These are phyloP conservation scores for Herpetospermum pedunculosum DNA, from an alignment of 306 rosid species.

Conservation along the genomic window DNA sequence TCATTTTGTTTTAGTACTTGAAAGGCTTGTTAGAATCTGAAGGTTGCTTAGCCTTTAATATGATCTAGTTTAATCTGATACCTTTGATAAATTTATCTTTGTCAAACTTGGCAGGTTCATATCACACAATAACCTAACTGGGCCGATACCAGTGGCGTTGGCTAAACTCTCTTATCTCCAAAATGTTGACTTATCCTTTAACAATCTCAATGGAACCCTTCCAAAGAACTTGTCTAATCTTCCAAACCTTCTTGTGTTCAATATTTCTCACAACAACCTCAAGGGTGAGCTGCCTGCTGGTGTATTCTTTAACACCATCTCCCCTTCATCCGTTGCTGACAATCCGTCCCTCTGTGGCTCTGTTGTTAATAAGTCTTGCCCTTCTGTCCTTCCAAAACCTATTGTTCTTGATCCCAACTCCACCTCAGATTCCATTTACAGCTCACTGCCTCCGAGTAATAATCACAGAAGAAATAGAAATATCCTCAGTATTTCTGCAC, in stretches of 20 bases:
- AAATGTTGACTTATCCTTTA: conserved; percentile 67
- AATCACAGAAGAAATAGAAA: conserved; percentile 73
- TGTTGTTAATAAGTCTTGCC: conserved; percentile 70
- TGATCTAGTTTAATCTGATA: background rate
- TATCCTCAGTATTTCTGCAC: conserved; percentile 90
- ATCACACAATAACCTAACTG: conserved; percentile 53
- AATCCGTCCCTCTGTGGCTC: conserved; percentile 90
- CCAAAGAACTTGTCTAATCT: conserved; percentile 87
- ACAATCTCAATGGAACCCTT: conserved; percentile 57
- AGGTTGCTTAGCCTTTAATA: background rate
- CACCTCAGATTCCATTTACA: conserved; percentile 35
- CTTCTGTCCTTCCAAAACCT: conserved; percentile 78
- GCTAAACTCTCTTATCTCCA: conserved; percentile 58
- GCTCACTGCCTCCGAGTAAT: conserved; percentile 33
- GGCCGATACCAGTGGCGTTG: conserved; percentile 52
- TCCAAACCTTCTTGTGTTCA: conserved; percentile 62
- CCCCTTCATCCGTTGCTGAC: conserved; percentile 51
- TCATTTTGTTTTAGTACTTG: background rate
- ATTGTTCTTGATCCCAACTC: conserved; percentile 88
- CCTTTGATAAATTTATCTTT: background rate
- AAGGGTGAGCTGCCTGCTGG: conserved; percentile 85
- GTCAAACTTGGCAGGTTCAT: conserved; percentile 35
- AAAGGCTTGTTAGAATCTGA: background rate
- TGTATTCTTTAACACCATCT: conserved; percentile 76
- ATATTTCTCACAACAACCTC: conserved; percentile 79